These are phyloP conservation scores for Hyaloscypha variabilis DNA, from an alignment of 495 filamentous ascomycete species.

Conservation along the genomic window DNA sequence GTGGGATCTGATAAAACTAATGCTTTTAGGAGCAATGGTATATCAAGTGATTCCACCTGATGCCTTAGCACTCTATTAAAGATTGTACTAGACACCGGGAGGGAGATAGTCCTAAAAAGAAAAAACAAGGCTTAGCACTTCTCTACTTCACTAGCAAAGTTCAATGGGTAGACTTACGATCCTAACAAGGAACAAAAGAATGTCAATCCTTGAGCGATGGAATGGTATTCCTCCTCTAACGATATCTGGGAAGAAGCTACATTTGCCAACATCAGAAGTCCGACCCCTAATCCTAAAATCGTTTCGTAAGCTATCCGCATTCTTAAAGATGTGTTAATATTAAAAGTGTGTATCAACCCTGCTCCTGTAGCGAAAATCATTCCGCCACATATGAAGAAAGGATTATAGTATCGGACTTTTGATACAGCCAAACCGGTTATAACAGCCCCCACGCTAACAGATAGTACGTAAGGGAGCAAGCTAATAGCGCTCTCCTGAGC, in stretches of 20 bases:
- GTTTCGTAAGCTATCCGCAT: slow-evolving; percentile 60
- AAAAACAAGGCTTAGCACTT: not conserved
- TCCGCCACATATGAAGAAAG: slow-evolving; percentile 46
- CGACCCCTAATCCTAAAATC: slow-evolving; percentile 47
- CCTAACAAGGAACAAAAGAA: slow-evolving; percentile 3
- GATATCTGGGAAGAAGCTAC: not conserved
- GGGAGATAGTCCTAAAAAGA: not conserved
- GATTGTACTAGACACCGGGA: slow-evolving; percentile 4
- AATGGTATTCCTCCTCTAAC: not conserved
- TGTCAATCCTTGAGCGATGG: not conserved
- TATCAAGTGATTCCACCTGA: not conserved
- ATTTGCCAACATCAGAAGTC: slow-evolving; percentile 21
- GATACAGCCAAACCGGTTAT: slow-evolving; percentile 45
- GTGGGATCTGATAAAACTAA: slow-evolving; percentile 2
- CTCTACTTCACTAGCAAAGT: not conserved
- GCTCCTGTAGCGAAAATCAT: slow-evolving; percentile 49
- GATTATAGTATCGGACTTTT: slow-evolving; percentile 55
- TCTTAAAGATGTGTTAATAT: slow-evolving; percentile 42
- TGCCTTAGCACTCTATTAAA: not conserved
- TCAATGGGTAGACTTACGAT: not conserved
- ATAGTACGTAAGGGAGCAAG: slow-evolving; percentile 1
- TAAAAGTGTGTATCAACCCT: slow-evolving; percentile 53
- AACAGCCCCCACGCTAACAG: slow-evolving; percentile 31
- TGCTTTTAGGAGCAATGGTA: not conserved
- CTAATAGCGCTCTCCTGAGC: slow-evolving; percentile 12